phyloP scores from a whole-genome alignment of 2,329 filamentous ascomycete genomes.

The Thielaviopsis musarum region DNA sequence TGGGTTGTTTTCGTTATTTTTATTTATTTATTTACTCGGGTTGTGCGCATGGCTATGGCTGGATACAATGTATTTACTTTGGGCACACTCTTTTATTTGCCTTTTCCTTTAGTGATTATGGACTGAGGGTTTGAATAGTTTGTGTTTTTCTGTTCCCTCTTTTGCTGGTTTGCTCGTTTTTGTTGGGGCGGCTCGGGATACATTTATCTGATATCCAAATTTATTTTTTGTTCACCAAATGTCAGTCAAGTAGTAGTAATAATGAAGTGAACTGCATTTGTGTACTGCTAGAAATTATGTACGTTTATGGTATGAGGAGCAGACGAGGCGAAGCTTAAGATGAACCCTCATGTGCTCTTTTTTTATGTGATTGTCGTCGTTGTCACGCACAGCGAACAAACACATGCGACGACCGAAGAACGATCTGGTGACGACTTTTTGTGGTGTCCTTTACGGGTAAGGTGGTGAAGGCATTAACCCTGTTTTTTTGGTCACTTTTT shows the following conservation, averaged over 20 bases:
- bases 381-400: no score
- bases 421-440: background rate
- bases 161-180: no score
- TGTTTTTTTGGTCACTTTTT: background rate
- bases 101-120: background rate
- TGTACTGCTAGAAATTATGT: background rate
- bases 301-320: background rate
- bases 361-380: background rate
- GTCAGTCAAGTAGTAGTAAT: no score
- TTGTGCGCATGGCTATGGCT: background rate
- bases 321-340: background rate
- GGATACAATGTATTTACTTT: background rate
- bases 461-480: background rate
- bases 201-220: no score
- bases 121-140: no score
- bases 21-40: background rate
- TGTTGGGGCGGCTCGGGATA: no score
- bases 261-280: no score
- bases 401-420: background rate
- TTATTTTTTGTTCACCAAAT: no score
- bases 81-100: background rate
- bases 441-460: background rate
- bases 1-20: background rate
- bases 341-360: background rate
- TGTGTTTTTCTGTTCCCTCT: no score